Evolutionary conservation across 805 yeast genomes (phyloP).

Genomic region (Suhomyces sp.): DNA sequence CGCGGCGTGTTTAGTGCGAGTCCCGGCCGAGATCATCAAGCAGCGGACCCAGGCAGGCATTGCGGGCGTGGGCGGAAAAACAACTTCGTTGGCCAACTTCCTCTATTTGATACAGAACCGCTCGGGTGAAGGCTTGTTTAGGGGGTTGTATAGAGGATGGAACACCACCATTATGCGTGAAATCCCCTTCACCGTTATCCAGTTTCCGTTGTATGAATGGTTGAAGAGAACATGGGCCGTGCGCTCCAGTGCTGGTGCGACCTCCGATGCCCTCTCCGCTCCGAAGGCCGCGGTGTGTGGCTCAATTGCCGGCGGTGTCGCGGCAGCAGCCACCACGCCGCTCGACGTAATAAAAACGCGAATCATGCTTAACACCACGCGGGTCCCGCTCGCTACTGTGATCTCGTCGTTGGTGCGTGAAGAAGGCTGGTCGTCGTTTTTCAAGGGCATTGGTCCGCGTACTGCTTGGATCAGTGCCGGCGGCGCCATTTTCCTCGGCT

Average conservation of each 20-base stretch:
- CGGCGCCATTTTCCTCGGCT: constrained; percentile 95
- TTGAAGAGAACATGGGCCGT: constrained; percentile 61
- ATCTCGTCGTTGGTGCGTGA: constrained; percentile 55
- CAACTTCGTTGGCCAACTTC: constrained; percentile 71
- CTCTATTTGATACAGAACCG: constrained; percentile 56
- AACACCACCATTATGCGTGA: constrained; percentile 88
- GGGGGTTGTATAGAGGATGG: constrained; percentile 92
- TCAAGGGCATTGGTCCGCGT: constrained; percentile 89
- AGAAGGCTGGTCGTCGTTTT: constrained; percentile 73
- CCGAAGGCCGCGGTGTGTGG: constrained; percentile 83
- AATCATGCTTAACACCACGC: constrained; percentile 67
- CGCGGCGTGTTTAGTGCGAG: constrained; percentile 90
- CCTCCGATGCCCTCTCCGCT: constrained; percentile 44
- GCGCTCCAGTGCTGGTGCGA: constrained; percentile 4
- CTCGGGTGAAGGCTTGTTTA: constrained; percentile 72
- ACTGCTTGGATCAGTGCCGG: constrained; percentile 98
- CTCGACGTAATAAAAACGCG: constrained; percentile 78
- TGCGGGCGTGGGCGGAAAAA: constrained; percentile 28
- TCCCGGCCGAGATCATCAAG: constrained; percentile 94
- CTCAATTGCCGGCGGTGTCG: constrained; percentile 75
- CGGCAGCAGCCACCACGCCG: constrained; percentile 81
- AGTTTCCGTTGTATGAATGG: constrained; percentile 89
- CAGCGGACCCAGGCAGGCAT: constrained; percentile 77
- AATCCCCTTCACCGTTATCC: constrained; percentile 94
- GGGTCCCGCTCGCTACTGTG: constrained; percentile 46